A percentile compares a stretch with the other conserved stretches of the same genome.
Evolutionary conservation across 2,329 filamentous ascomycete genomes (phyloP).

Genomic region (Trichophyton schoenleinii): DNA sequence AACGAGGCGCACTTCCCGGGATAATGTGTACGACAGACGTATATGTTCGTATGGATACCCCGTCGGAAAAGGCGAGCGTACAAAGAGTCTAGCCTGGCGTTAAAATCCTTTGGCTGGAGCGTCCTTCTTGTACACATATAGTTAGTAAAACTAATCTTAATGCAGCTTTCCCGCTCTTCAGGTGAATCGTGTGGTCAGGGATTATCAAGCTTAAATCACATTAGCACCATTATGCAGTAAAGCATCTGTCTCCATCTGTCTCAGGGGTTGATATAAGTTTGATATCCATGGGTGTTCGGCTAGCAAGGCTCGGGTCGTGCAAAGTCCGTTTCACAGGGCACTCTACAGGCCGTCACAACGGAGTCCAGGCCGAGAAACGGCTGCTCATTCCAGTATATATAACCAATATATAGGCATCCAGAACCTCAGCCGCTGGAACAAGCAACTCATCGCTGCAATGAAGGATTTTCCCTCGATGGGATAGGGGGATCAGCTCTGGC

Average conservation of each 20-base stretch:
- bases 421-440: background rate
- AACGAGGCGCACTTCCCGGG: constrained; percentile 1
- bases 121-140: background rate
- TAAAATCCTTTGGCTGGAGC: background rate
- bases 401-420: background rate
- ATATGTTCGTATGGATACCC: constrained; percentile 11
- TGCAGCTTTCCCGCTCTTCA: background rate
- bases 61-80: background rate
- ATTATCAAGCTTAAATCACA: background rate
- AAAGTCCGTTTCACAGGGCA: too few relatives aligned
- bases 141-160: background rate
- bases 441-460: background rate
- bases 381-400: background rate
- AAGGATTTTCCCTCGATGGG: background rate
- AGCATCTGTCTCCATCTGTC: background rate
- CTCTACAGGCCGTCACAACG: too few relatives aligned
- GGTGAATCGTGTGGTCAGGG: background rate
- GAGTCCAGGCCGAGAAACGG: background rate
- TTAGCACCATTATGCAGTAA: too few relatives aligned
- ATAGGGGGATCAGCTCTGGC: background rate
- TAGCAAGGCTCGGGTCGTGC: background rate
- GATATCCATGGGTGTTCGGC: background rate
- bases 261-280: background rate
- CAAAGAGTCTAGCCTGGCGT: background rate
- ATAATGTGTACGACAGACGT: constrained; percentile 16